Evolutionary conservation across 1,284 basidiomycete genomes (phyloP).

Genomic region (Apiotrichum sp.): DNA sequence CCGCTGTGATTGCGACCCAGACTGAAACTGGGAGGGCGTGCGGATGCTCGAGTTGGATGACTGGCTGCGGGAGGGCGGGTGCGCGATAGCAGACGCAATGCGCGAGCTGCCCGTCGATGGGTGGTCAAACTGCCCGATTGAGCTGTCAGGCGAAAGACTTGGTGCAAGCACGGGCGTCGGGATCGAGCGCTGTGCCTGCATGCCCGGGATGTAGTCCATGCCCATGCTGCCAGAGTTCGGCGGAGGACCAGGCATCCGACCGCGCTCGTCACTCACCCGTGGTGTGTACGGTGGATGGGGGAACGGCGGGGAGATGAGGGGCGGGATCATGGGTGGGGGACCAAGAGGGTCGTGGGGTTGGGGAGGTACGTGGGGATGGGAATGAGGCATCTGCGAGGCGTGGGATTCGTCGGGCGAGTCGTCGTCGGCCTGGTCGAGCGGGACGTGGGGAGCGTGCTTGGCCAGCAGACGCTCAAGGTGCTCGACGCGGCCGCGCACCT

Average conservation of each 20-base stretch:
- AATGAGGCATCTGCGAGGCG: not conserved
- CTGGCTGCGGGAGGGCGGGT: not conserved
- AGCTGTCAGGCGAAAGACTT: constrained; percentile 1
- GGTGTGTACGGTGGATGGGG: not conserved
- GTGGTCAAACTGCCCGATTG: not conserved
- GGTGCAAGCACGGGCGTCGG: not conserved
- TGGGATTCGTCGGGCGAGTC: not conserved
- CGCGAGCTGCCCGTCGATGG: not conserved
- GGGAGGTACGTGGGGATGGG: too few relatives aligned
- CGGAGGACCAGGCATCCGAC: not conserved
- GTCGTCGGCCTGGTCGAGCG: constrained; percentile 6
- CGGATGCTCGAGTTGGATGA: too few relatives aligned
- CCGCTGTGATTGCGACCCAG: not conserved
- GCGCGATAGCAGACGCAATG: not conserved
- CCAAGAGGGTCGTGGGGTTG: too few relatives aligned
- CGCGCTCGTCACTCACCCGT: not conserved
- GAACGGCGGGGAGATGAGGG: not conserved
- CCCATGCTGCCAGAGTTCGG: too few relatives aligned
- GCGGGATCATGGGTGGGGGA: not conserved
- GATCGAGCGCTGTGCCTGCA: not conserved
- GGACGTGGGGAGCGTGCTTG: constrained; percentile 10
- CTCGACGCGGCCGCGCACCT: constrained; percentile 17
- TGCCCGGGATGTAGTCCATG: not conserved
- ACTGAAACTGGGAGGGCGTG: too few relatives aligned
- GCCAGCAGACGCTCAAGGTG: constrained; percentile 15